Percentiles rank a stretch among this genome's conserved stretches.
phyloP scores from a whole-genome alignment of 2,329 filamentous ascomycete species.

The Colletotrichum echinochloae region DNA sequence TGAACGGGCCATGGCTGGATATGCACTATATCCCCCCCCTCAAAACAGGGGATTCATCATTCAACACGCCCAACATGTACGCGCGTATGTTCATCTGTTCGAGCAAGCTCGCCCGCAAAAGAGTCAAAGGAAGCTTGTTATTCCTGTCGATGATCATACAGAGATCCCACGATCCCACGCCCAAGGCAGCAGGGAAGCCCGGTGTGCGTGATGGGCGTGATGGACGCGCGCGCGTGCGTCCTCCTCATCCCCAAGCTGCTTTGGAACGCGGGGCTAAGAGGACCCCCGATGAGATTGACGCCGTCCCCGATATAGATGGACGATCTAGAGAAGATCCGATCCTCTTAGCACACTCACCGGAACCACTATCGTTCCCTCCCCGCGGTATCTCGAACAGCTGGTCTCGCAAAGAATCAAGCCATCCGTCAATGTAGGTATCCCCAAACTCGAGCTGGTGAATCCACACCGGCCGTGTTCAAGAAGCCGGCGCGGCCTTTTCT shows the following conservation, averaged over 20 bases:
- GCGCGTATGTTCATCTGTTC: neutral
- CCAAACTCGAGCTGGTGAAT: neutral
- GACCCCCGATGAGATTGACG: neutral
- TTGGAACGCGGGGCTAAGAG: neutral
- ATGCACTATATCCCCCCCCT: neutral
- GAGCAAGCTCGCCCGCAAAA: neutral
- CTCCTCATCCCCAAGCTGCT: too few relatives aligned
- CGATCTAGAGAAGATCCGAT: neutral
- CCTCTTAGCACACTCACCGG: neutral
- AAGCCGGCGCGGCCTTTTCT: slow-evolving; percentile 24
- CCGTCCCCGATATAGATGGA: neutral
- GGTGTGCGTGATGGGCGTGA: neutral
- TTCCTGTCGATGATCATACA: neutral
- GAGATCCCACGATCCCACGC: neutral
- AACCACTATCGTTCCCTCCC: neutral
- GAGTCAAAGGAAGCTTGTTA: neutral
- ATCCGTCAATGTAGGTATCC: slow-evolving; percentile 1
- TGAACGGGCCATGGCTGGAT: neutral
- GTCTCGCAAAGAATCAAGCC: slow-evolving; percentile 16
- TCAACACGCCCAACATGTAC: neutral
- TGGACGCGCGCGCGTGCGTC: neutral
- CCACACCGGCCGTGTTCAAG: slow-evolving; percentile 2
- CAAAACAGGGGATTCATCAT: neutral
- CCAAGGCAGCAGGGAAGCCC: neutral
- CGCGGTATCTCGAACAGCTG: neutral